Base-by-base conservation (phyloP, 1,139 yeast genomes). In the Groenewaldozyma sp. region DNA sequence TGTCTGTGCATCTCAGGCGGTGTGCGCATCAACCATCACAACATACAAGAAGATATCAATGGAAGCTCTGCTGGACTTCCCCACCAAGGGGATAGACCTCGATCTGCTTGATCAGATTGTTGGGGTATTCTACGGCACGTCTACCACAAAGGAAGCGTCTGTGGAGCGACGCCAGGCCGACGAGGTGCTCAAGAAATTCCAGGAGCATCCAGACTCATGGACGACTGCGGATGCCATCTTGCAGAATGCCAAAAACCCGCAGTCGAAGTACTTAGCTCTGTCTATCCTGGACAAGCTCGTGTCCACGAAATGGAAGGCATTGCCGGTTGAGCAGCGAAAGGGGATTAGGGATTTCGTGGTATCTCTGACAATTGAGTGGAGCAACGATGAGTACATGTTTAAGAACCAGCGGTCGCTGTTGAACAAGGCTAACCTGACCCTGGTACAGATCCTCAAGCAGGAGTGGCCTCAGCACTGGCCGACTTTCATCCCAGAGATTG, bases 391-490 rank as follows among this genome's bases (percentile, higher is more conserved):
- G 45, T 67, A 70, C n/a, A 70, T 78, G 19, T 87, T 88, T 59
- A 74, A 72, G 43, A 65, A 73, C 36, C 88, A 88, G 58, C 78
- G 79, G 56, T 80, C 96, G 17, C 71, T 91, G 56, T 84, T 91
- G 54, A 86, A 83, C 65, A 93, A 93, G 62, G 88, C 91, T 53
- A 95, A 91, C 64, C 71, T 91, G 58, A 91, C 97, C 5, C 70
- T 91, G 56, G 98, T 91, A 29, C 94, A 91, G 56, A 80, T 91
- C 39, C 74, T 91, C 56, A 91, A 91, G 59, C 97, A 93, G 63
- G 99, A 91, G 59, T 91, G 99, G 99, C 99, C 99, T 31, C 87
- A 80, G 52, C 83, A 87, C 58, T 91, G 99, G 99, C 97, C 97
- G 18, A 84, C 82, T 53, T 91, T 93, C 55, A 82, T 91, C 40